Percentiles rank a stretch among this genome's conserved stretches.
phyloP scores from a whole-genome alignment of 495 filamentous ascomycete species.

The Annulohypoxylon nitens region DNA sequence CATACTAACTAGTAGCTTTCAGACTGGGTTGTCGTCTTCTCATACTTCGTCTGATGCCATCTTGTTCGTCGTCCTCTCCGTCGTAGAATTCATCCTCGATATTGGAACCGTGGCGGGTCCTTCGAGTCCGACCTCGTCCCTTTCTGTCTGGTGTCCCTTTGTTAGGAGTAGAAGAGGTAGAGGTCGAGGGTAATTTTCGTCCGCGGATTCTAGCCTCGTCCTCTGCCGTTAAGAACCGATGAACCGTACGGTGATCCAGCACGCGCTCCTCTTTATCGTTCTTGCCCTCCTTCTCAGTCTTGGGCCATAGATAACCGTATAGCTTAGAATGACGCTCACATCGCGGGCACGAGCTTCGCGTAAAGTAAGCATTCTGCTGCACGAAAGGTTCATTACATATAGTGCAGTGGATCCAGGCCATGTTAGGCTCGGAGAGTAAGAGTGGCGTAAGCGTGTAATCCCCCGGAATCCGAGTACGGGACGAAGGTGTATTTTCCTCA shows the following conservation, averaged over 20 bases:
- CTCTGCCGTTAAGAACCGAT: constrained; percentile 75
- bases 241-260: constrained; percentile 77
- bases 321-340: constrained; percentile 97
- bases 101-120: neutral
- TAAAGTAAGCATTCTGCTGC: constrained; percentile 87
- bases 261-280: constrained; percentile 81
- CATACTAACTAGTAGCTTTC: constrained; percentile 28
- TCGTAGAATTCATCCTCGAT: constrained; percentile 16
- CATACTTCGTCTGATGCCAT: constrained; percentile 33
- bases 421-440: constrained; percentile 78
- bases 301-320: constrained; percentile 95
- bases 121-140: constrained; percentile 35
- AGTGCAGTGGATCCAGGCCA: constrained; percentile 87
- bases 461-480: constrained; percentile 70
- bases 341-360: constrained; percentile 84
- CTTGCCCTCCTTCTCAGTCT: constrained; percentile 82
- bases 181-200: constrained; percentile 45
- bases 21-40: constrained; percentile 39
- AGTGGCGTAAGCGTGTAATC: constrained; percentile 82
- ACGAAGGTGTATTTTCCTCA: constrained; percentile 42
- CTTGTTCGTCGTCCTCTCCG: constrained; percentile 12
- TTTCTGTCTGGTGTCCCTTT: constrained; percentile 34
- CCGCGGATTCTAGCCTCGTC: constrained; percentile 72
- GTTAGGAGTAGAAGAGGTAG: neutral
- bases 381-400: constrained; percentile 86